phyloP scores from a whole-genome alignment of 1,284 basidiomycete genomes.

The Phylloporus sp. region DNA sequence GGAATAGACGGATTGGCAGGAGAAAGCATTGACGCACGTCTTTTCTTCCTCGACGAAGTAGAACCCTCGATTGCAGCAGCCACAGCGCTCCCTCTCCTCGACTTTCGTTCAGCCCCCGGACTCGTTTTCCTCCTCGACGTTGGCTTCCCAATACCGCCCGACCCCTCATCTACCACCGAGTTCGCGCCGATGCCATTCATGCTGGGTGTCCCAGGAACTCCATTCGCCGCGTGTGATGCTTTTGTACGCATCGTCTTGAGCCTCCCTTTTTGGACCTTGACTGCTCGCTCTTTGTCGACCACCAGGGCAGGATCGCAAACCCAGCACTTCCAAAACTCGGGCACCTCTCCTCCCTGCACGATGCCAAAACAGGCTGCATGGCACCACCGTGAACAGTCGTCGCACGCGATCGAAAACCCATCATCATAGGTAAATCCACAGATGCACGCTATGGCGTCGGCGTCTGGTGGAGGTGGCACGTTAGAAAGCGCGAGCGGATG shows the following conservation, averaged over 20 bases:
- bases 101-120: conserved; percentile 52
- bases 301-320: conserved; percentile 52
- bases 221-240: conserved; percentile 31
- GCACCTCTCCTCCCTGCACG: conserved; percentile 63
- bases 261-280: conserved; percentile 46
- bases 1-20: conserved; percentile 27
- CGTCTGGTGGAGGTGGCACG: conserved; percentile 37
- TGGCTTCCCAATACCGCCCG: conserved; percentile 21
- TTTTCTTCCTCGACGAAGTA: conserved; percentile 42
- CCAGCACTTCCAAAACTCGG: conserved; percentile 77
- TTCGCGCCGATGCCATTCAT: conserved; percentile 21
- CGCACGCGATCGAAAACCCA: conserved; percentile 93
- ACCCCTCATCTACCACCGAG: conserved; percentile 20
- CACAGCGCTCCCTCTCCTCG: conserved; percentile 43
- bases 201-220: conserved; percentile 9
- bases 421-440: conserved; percentile 81
- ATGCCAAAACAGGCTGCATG: conserved; percentile 89
- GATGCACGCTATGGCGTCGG: conserved; percentile 68
- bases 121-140: conserved; percentile 41
- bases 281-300: conserved; percentile 50
- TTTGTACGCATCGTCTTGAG: conserved; percentile 32
- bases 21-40: conserved; percentile 44
- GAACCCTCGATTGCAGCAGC: conserved; percentile 42
- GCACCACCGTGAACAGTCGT: conserved; percentile 88
- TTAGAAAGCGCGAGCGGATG: conserved; percentile 20